Base-by-base conservation (phyloP, 1,139 yeast genomes). In the Yamadazyma diospyri region DNA sequence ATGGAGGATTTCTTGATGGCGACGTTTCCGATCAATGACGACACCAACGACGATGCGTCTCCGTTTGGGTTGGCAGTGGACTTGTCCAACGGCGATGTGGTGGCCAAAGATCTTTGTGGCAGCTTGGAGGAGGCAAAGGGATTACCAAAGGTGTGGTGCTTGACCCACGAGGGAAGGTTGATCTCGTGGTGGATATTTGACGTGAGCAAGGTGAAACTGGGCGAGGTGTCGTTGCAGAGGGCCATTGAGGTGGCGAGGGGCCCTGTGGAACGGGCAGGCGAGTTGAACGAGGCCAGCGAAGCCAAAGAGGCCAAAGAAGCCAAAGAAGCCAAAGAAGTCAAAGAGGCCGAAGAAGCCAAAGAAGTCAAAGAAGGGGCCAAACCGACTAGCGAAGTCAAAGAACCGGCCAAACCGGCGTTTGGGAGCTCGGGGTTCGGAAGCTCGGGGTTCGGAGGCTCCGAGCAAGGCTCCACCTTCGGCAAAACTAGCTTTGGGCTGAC, bases 1-100 rank as follows among this genome's bases (percentile, higher is more conserved):
- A 55, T 71, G 3, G 84, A 81, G 45, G 96, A 87, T 48, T 64
- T 79, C 4, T 76, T 76, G 42, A 69, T 84, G 33, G 92, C 95
- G 0, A 72, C 74, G 10, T 64, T 85, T 42, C 95, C 95, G 1
- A 62, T 85, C 42, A 75, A 74, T 50, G 79, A 75, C 11, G 80
- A 70, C 2, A 59, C 79, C 0, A 76, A 72, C 24, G 81, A 75
- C 32, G 95, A 85, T 48, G 72, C 83, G 5, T 73, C 84, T 2
- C 78, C 89, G 0, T 60, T 83, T 14, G 95, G 95, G 2, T 45
- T 83, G 21, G 77, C 74, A 0, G 33, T 85, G 4, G 94, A 85
- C 50, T 48, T 78, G 11, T 59, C 71, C 5, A 61, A 76, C 4
- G 50, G 54, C 1, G 64, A 63, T 5, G 36, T 46, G 1, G 47